Conservation (phyloP, 371 early-diverging fungal species). For the Gilbertella persicaria region DNA sequence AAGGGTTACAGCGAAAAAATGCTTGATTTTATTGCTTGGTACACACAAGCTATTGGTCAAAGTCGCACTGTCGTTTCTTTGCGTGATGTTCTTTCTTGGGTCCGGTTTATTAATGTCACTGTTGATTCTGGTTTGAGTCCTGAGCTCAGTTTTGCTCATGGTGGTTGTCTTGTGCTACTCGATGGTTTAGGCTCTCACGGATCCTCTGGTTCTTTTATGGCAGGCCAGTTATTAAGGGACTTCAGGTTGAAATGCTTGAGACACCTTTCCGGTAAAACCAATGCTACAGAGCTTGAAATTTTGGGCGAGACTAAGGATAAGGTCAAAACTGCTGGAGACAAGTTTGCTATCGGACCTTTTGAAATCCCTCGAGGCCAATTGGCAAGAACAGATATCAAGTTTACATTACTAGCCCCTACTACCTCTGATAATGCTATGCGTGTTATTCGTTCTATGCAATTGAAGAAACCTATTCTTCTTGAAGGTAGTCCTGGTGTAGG, state of each 20-base stretch:
- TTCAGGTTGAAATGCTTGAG: constrained; percentile 59
- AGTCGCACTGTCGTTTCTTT: constrained; percentile 67
- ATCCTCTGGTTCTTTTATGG: constrained; percentile 67
- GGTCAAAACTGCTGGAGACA: constrained; percentile 38
- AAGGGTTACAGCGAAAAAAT: constrained; percentile 40
- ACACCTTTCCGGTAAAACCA: constrained; percentile 36
- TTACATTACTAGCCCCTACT: constrained; percentile 89
- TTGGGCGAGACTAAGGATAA: constrained; percentile 47
- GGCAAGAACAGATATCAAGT: constrained; percentile 57
- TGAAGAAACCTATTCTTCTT: constrained; percentile 92
- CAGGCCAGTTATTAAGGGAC: constrained; percentile 46
- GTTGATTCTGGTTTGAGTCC: constrained; percentile 37
- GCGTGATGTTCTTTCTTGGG: constrained; percentile 95
- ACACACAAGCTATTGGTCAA: constrained; percentile 49
- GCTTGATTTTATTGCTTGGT: constrained; percentile 63
- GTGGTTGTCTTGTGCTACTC: constrained; percentile 91
- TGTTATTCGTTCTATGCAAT: constrained; percentile 94
- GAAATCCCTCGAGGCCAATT: constrained; percentile 67
- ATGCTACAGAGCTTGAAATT: constrained; percentile 44
- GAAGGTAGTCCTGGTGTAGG: constrained; percentile 99
- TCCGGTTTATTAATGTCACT: constrained; percentile 73
- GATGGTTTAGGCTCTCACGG: constrained; percentile 94
- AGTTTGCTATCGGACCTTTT: constrained; percentile 80
- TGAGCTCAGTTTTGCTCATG: constrained; percentile 78
- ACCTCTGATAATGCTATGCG: constrained; percentile 86